Evolutionary conservation across 148 eudicot genomes (phyloP), one percentile per base, ranked within the genome.

Genomic region (Simmondsia chinensis): DNA sequence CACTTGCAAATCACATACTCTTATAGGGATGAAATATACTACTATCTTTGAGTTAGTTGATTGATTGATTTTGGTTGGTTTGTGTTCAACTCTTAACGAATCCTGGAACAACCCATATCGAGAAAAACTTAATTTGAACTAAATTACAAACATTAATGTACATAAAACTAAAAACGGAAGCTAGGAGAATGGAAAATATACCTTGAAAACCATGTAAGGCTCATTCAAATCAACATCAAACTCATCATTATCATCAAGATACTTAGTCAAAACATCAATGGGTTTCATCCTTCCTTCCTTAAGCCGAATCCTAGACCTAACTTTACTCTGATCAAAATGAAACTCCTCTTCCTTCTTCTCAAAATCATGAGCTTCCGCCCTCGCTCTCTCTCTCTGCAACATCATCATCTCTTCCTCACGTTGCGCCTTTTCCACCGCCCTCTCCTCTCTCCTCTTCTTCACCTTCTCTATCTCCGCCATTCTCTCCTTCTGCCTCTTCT

Each of bases 321-420:
- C 63, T 57, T 89, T 85, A 75, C 97, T 89, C 74, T 89, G 97
- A 72, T 85, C 95, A 68, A 89, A 89, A 65, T 85, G 97, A 57
- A 89, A 89, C 93, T 89, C 97, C 27, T 85, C 97, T 50, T 89
- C 95, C 38, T 89, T 89, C 82, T 89, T 85, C 66, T 89, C 97
- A 66, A 87, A 89, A 59, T 89, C 97, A 30, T 85, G 76, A 51
- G 86, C 82, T 50, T 89, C 95, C 40, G 95, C 97, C 12, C 85
- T 71, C 33, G 95, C 82, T 41, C 97, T 71, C 42, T 89, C 95
- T 50, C 97, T 76, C 19, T 80, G 79, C 69, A 89, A 63, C 71
- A 89, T 46, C 20, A 83, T 73, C 95, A 89, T 80, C 65, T 89
- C 97, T 67, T 89, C 94, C 48, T 89, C 97, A 18, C 72, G 71